Conservation (phyloP, 495 filamentous ascomycete genomes). For the Penicillium cosmopolitanum region DNA sequence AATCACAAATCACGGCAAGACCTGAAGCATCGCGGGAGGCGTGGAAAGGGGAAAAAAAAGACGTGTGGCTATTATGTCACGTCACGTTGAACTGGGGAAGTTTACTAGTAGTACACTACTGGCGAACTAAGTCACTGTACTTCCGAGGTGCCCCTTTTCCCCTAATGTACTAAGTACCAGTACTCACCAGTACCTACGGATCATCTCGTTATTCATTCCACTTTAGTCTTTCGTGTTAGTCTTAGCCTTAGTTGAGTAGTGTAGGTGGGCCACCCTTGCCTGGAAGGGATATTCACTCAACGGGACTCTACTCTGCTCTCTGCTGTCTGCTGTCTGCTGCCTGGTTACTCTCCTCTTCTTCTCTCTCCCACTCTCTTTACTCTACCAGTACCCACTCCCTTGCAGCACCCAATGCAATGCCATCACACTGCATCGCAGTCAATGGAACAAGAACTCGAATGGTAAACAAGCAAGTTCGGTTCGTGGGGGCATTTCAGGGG, state of each 20-base stretch:
- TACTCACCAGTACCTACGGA: too few species aligned
- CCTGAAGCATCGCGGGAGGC: neutral
- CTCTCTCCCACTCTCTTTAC: neutral
- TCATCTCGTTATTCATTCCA: too few species aligned
- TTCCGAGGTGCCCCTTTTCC: too few species aligned
- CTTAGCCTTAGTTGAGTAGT: too few species aligned
- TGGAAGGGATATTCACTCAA: conserved; percentile 12
- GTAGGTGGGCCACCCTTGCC: too few species aligned
- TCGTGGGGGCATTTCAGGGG: conserved; percentile 29
- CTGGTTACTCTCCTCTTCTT: too few species aligned
- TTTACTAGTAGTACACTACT: too few species aligned
- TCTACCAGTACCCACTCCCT: conserved; percentile 12
- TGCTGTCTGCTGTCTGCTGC: too few species aligned
- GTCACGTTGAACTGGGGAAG: conserved; percentile 8
- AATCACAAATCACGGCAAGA: neutral
- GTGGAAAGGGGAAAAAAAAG: conserved; percentile 22
- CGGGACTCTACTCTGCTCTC: neutral
- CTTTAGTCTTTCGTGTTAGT: too few species aligned
- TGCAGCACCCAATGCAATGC: conserved; percentile 1
- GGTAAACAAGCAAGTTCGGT: conserved; percentile 30
- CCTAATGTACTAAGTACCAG: too few species aligned
- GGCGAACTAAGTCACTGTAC: too few species aligned
- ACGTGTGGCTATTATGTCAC: conserved; percentile 19
- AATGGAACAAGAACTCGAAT: neutral
- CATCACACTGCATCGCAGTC: neutral